Conservation (phyloP, 768 basidiomycete species). For the Boletus rubroflammeus region DNA sequence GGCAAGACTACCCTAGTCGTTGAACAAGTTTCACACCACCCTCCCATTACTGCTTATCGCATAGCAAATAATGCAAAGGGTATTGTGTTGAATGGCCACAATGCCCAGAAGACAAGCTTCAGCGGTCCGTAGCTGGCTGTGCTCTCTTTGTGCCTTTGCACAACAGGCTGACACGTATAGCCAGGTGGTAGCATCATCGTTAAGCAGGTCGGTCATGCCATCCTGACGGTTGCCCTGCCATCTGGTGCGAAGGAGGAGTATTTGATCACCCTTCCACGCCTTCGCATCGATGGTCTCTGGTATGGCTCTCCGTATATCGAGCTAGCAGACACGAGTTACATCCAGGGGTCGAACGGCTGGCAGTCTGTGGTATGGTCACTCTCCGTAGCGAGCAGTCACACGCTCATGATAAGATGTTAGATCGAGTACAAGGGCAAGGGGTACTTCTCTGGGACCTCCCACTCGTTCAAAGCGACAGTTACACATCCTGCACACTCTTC, state of each 20-base stretch:
- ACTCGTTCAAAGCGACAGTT: conserved; percentile 86
- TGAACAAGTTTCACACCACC: conserved; percentile 97
- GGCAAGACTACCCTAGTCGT: conserved; percentile 83
- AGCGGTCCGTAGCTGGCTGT: conserved; percentile 45
- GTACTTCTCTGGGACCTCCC: conserved; percentile 90
- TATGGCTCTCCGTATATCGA: conserved; percentile 91
- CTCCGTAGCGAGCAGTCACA: neutral
- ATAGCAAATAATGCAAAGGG: conserved; percentile 81
- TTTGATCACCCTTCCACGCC: conserved; percentile 86
- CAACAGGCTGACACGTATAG: conserved; percentile 1
- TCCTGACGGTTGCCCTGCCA: conserved; percentile 64
- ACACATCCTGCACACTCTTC: conserved; percentile 44
- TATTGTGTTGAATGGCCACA: conserved; percentile 77
- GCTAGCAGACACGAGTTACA: conserved; percentile 77
- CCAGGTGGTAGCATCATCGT: conserved; percentile 74
- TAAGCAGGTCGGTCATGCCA: conserved; percentile 93
- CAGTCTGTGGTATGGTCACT: conserved; percentile 42
- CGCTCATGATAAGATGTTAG: conserved; percentile 40
- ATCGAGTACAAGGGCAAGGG: conserved; percentile 97
- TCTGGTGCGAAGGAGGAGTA: conserved; percentile 62
- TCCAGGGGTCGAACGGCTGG: conserved; percentile 65
- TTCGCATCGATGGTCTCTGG: conserved; percentile 94
- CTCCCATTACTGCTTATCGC: conserved; percentile 81
- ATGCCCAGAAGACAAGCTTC: conserved; percentile 94
- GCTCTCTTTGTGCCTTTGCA: neutral